phyloP scores from a whole-genome alignment of 78 protist species.

The Dictyostelium capitatum region DNA sequence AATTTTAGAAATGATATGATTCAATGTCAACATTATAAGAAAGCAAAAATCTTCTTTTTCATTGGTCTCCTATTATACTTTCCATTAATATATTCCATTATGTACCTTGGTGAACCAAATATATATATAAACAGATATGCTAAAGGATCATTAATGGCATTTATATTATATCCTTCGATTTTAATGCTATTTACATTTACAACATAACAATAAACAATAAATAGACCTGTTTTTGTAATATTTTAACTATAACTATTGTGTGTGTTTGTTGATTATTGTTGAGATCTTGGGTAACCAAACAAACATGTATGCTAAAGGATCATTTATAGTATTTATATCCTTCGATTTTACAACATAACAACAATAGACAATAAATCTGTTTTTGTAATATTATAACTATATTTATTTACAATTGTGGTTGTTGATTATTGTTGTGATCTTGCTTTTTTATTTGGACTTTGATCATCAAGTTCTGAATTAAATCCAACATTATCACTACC shows the following conservation, averaged over 20 bases:
- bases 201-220: too few species aligned
- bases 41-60: background rate
- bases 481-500: background rate
- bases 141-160: background rate
- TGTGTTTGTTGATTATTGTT: too few species aligned
- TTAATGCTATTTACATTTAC: background rate
- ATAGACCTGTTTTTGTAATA: too few species aligned
- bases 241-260: too few species aligned
- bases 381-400: background rate
- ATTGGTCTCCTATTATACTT: background rate
- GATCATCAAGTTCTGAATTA: background rate
- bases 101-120: constrained; percentile 1
- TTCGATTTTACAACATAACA: too few species aligned
- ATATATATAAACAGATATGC: background rate
- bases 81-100: constrained; percentile 13
- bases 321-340: too few species aligned
- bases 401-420: too few species aligned
- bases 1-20: background rate
- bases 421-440: background rate
- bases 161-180: constrained; percentile 4
- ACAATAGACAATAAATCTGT: too few species aligned
- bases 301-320: too few species aligned
- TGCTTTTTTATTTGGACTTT: constrained; percentile 3
- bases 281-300: too few species aligned
- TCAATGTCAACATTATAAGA: background rate